Conservation (phyloP, 2,329 filamentous ascomycete genomes). For the Fusarium brevicatenulatum region DNA sequence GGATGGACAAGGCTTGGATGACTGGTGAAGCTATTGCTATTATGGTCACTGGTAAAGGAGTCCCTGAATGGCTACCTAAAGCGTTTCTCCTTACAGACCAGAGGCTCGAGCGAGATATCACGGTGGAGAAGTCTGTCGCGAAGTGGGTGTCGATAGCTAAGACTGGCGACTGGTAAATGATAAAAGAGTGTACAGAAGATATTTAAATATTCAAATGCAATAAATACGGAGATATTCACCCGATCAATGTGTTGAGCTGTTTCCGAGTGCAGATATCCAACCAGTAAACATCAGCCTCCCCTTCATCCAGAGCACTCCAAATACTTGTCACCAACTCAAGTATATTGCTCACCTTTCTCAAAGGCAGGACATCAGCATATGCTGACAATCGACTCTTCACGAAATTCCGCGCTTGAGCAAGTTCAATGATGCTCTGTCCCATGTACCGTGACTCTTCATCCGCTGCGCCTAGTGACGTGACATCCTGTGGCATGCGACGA, state of each 20-base stretch:
- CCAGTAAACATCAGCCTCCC: background rate
- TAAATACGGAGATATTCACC: background rate
- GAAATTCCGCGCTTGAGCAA: background rate
- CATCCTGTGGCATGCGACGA: background rate
- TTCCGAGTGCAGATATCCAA: background rate
- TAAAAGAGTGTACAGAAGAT: too few relatives aligned
- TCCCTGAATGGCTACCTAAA: background rate
- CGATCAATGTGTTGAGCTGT: background rate
- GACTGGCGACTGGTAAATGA: background rate
- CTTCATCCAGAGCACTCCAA: background rate
- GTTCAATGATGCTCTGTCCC: background rate
- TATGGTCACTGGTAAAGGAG: accelerated
- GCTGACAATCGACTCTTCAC: background rate
- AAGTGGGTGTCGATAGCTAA: background rate
- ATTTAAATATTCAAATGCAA: too few relatives aligned
- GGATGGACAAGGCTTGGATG: background rate
- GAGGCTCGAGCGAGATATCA: background rate
- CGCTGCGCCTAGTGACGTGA: background rate
- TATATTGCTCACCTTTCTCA: background rate
- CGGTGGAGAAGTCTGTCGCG: background rate
- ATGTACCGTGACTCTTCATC: background rate
- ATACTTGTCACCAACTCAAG: background rate
- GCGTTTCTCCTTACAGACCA: background rate
- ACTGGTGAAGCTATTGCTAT: background rate
- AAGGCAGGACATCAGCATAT: background rate